These are phyloP conservation scores for Calonectria leucothoes DNA, from an alignment of 2,329 filamentous ascomycete genomes.

Conservation along the genomic window DNA sequence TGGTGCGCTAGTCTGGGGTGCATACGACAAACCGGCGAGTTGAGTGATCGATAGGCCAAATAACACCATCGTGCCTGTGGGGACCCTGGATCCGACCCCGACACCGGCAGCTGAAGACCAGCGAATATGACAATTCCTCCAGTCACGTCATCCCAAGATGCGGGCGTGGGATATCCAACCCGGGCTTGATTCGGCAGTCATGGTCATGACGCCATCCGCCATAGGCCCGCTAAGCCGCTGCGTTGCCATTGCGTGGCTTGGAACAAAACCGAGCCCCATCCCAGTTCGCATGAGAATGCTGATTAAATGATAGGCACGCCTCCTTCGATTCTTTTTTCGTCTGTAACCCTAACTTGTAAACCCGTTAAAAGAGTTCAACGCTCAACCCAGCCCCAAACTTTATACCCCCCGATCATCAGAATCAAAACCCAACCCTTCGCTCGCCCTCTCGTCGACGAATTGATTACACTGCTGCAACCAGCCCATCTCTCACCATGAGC, in stretches of 20 bases:
- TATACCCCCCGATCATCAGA: background rate
- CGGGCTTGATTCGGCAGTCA: slow-evolving; percentile 32
- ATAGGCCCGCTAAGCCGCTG: slow-evolving; percentile 18
- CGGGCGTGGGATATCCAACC: slow-evolving; percentile 30
- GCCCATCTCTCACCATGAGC: slow-evolving; percentile 23
- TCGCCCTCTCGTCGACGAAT: background rate
- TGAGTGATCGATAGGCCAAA: slow-evolving; percentile 42
- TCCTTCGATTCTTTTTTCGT: background rate
- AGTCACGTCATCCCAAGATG: slow-evolving; percentile 37
- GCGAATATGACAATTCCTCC: slow-evolving; percentile 13
- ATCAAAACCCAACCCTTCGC: background rate
- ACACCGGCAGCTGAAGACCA: slow-evolving; percentile 30
- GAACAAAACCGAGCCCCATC: slow-evolving; percentile 23
- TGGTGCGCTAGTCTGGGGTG: slow-evolving; percentile 3
- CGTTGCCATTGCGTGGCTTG: background rate
- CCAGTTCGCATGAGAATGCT: background rate
- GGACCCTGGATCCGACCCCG: slow-evolving; percentile 29
- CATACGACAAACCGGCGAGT: slow-evolving; percentile 15
- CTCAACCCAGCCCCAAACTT: background rate
- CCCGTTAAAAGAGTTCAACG: background rate
- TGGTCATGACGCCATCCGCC: slow-evolving; percentile 37
- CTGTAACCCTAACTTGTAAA: background rate
- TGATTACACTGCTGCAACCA: background rate
- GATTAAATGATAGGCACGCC: slow-evolving; percentile 18
- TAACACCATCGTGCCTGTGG: slow-evolving; percentile 42